Percentiles rank a stretch among this genome's conserved stretches.
Evolutionary conservation across 441 rosid genomes (phyloP).

Genomic region (Brassica hybrid): DNA sequence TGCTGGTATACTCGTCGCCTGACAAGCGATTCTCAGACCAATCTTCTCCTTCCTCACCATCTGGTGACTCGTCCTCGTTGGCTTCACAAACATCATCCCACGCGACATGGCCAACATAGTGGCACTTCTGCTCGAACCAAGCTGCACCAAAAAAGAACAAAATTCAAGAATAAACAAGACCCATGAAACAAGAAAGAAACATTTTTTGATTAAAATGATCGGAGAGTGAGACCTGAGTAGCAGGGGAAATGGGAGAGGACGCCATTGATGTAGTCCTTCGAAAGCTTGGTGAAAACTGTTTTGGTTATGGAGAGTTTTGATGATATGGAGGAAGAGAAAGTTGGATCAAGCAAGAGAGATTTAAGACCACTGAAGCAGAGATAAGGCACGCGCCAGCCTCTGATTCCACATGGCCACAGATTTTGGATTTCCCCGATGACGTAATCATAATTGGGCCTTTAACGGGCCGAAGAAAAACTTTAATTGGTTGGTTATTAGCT

Average conservation of each 20-base stretch:
- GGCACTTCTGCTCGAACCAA: constrained; percentile 71
- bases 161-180: not conserved
- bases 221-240: constrained; percentile 59
- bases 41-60: constrained; percentile 50
- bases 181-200: not conserved
- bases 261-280: constrained; percentile 56
- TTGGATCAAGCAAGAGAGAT: constrained; percentile 28
- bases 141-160: constrained; percentile 37
- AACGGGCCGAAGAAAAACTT: not conserved
- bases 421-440: constrained; percentile 34
- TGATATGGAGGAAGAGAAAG: constrained; percentile 33
- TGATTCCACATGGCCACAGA: constrained; percentile 56
- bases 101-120: constrained; percentile 57
- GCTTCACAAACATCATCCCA: constrained; percentile 49
- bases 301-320: constrained; percentile 17
- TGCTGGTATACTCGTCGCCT: constrained; percentile 79
- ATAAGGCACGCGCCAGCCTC: constrained; percentile 48
- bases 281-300: constrained; percentile 23
- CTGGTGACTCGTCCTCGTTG: constrained; percentile 48
- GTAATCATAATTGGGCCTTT: constrained; percentile 18
- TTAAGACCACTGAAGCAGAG: constrained; percentile 56
- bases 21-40: constrained; percentile 65
- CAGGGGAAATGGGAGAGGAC: constrained; percentile 64
- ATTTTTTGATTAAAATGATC: not conserved
- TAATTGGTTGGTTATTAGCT: not conserved